Conservation (phyloP, 441 rosid genomes). For the Mallotus japonicus region DNA sequence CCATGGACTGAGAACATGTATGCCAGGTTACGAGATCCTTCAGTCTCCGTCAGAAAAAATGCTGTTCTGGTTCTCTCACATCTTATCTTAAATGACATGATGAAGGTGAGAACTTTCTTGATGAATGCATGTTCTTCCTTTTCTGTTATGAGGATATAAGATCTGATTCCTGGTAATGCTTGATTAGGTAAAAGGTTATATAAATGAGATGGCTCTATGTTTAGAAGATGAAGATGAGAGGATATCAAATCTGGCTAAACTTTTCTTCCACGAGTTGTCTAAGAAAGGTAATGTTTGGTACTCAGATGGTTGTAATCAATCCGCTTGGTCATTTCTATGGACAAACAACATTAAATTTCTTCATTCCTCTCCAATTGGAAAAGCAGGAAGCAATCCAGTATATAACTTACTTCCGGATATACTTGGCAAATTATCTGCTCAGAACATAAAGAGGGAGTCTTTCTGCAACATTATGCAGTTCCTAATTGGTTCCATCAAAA, state of each 20-base stretch:
- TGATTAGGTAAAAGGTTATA: constrained; percentile 89
- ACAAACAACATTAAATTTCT: constrained; percentile 22
- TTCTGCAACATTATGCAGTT: constrained; percentile 97
- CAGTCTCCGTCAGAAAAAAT: constrained; percentile 90
- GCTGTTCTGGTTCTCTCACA: constrained; percentile 98
- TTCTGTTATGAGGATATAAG: constrained; percentile 4
- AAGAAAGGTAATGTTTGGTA: constrained; percentile 70
- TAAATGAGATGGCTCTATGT: constrained; percentile 90
- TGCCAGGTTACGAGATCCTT: constrained; percentile 74
- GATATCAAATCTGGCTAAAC: constrained; percentile 87
- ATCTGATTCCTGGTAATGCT: constrained; percentile 28
- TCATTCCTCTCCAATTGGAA: constrained; percentile 15
- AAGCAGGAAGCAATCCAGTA: constrained; percentile 91
- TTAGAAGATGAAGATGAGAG: constrained; percentile 87
- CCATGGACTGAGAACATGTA: constrained; percentile 99
- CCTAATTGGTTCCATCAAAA: constrained; percentile 93
- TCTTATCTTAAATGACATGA: constrained; percentile 99
- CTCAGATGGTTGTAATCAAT: neutral
- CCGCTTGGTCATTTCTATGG: constrained; percentile 13
- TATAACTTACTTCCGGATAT: constrained; percentile 97
- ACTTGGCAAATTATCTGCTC: constrained; percentile 78
- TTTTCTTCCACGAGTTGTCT: constrained; percentile 90
- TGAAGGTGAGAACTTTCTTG: constrained; percentile 67
- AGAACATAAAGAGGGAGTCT: constrained; percentile 67
- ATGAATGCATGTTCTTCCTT: constrained; percentile 17